phyloP scores from a whole-genome alignment of 1,284 basidiomycete species.

The Apiotrichum veenhuisii region DNA sequence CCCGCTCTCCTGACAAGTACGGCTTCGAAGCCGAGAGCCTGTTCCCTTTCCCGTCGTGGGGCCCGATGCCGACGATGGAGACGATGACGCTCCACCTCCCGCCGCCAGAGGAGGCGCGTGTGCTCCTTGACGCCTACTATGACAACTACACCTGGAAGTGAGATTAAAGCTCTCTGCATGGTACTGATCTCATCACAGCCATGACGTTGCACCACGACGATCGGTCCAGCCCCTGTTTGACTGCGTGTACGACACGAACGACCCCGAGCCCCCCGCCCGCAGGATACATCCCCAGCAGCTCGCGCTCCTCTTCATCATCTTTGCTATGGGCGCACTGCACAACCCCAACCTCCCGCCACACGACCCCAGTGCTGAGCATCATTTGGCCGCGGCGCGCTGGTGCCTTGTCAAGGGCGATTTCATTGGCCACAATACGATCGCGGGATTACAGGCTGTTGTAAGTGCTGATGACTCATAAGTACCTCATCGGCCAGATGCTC shows the following conservation, averaged over 20 bases:
- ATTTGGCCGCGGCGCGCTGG: slow-evolving; percentile 27
- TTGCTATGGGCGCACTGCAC: slow-evolving; percentile 41
- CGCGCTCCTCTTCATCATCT: slow-evolving; percentile 34
- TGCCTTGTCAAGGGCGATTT: slow-evolving; percentile 41
- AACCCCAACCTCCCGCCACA: slow-evolving; percentile 39
- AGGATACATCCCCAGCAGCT: slow-evolving; percentile 17
- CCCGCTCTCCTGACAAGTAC: not conserved
- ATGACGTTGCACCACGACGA: slow-evolving; percentile 29
- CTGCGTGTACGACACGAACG: slow-evolving; percentile 14
- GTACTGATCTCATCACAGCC: slow-evolving; percentile 14
- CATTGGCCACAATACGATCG: slow-evolving; percentile 35
- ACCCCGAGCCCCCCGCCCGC: not conserved
- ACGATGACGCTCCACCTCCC: slow-evolving; percentile 24
- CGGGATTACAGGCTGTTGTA: slow-evolving; percentile 35
- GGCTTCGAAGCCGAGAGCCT: slow-evolving; percentile 8
- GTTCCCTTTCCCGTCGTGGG: slow-evolving; percentile 18
- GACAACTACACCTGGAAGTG: slow-evolving; percentile 35
- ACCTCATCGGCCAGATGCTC: too few species aligned
- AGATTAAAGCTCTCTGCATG: slow-evolving; percentile 10
- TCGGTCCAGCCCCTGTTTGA: slow-evolving; percentile 30
- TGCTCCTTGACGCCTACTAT: slow-evolving; percentile 33
- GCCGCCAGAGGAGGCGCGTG: slow-evolving; percentile 25
- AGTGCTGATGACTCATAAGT: too few species aligned
- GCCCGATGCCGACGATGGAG: slow-evolving; percentile 16
- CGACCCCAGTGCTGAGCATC: slow-evolving; percentile 34